Evolutionary conservation across 768 basidiomycete genomes (phyloP).

Genomic region (Nidularia pulvinata): DNA sequence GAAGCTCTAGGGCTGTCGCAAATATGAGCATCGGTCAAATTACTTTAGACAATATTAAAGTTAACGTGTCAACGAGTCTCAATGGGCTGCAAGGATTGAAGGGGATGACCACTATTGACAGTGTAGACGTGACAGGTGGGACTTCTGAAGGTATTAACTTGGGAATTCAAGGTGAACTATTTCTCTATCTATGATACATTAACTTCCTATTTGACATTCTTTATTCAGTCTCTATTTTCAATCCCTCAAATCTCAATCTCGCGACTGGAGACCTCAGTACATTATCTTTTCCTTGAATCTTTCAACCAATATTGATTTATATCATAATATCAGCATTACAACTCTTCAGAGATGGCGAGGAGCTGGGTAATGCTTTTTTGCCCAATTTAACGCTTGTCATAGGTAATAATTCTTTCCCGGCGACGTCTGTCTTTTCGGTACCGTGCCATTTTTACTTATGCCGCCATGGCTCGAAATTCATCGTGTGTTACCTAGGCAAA

Average conservation of each 20-base stretch:
- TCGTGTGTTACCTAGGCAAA: slow-evolving; percentile 57
- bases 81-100: slow-evolving; percentile 63
- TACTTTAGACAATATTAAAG: slow-evolving; percentile 69
- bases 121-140: slow-evolving; percentile 69
- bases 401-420: slow-evolving; percentile 58
- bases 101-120: slow-evolving; percentile 49
- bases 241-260: slow-evolving; percentile 69
- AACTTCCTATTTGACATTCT: neutral
- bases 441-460: slow-evolving; percentile 11
- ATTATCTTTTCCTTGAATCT: slow-evolving; percentile 15
- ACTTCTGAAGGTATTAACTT: slow-evolving; percentile 57
- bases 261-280: slow-evolving; percentile 61
- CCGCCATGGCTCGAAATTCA: slow-evolving; percentile 4
- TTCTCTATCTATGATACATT: too few species aligned
- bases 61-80: slow-evolving; percentile 65
- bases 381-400: slow-evolving; percentile 57
- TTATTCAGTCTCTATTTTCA: slow-evolving; percentile 53
- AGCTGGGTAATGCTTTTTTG: slow-evolving; percentile 61
- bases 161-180: slow-evolving; percentile 47
- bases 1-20: slow-evolving; percentile 59
- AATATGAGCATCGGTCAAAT: slow-evolving; percentile 64
- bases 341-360: slow-evolving; percentile 45
- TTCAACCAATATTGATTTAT: neutral
- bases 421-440: slow-evolving; percentile 52
- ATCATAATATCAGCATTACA: slow-evolving; percentile 42